Evolutionary conservation across 2,329 filamentous ascomycete species (phyloP), one percentile per base, ranked within the genome.

Genomic region (Xenosphaeropsis pyriputrescens): DNA sequence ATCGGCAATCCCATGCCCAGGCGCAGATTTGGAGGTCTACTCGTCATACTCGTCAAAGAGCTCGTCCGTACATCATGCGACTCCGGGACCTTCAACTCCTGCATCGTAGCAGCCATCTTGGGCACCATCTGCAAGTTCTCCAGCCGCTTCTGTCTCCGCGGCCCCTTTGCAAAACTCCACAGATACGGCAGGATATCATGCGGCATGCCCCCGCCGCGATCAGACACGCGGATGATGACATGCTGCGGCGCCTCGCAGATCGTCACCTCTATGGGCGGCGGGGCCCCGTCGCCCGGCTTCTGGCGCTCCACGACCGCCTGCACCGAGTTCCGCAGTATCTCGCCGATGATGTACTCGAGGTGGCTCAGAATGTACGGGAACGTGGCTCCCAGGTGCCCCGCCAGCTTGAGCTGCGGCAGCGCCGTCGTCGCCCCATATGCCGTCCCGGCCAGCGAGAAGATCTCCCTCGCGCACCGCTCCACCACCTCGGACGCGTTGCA

Each of bases 341-440:
- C 91, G 37, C 91, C 88, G 40, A 98, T 74, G 49, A 98, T 95
- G 60, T 98, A 98, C 60, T 98, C 89, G 37, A 98, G 72, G 56
- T 96, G 91, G 53, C 80, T 91, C 37, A 94, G 72, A 45, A 98
- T 96, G 53, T 95, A 98, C 2, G 93, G 91, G 53, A 98, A 98
- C 22, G 79, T 93, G 4, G 88, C 88, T 19, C 84, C 76, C 2
- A 91, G 67, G 54, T 98, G 86, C 16, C 93, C 91, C 44, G 81
- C 72, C 40, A 98, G 68, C 34, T 71, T 74, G 57, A 98, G 83
- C 45, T 86, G 75, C 5, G 91, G 91, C 2, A 98, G 70, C 36
- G 68, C 63, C 1, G 77, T 70, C 39, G 78, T 67, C 1, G 77
- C 67, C 1, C 82, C 83, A 49, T 93, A 88, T 36, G 80, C 81